Evolutionary conservation across 2,329 filamentous ascomycete species (phyloP), one percentile per base, ranked within the genome.

Genomic region (Neonectria hederae): DNA sequence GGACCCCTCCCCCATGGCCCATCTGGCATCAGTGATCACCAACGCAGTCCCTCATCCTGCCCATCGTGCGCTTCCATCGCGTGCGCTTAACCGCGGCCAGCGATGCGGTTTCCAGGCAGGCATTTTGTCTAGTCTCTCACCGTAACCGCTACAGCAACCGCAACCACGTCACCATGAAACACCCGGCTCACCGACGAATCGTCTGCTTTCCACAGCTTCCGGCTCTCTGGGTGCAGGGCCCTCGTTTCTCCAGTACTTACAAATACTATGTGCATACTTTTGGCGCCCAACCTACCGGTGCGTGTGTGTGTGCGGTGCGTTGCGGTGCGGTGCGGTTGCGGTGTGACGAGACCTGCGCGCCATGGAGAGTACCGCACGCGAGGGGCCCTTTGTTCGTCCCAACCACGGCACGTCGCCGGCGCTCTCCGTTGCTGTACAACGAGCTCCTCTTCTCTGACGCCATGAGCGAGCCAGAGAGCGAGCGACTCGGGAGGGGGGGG

Each of bases 111-210:
- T 62, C 65, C 17, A 38, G 6, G 35, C 35, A 63, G 54, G 51
- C 65, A 62, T 46, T 62, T 54, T 17, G 14, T 8, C n/a, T n/a
- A 60, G 56, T 64, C 52, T 51, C 62, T 60, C 57, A 53, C 46
- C 40, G 13, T 5, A 67, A 40, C 38, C 38, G 38, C 38, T 6
- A 19, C 38, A 7, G n/a, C 38, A 42, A 67, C 62, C 57, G 61
- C 59, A 61, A 70, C 62, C 68, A 72, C 71, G 69, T 73, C 69
- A 73, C 66, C 62, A 65, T 72, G 69, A 73, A 69, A 66, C 64
- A 67, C 63, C 55, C 53, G 35, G 49, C 64, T 68, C 65, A 62
- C 64, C 63, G 70, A 63, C 65, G 56, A 67, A 62, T 65, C 55
- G 62, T 63, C 61, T 63, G 51, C 42, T 60, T 65, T 49, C 35